These are phyloP conservation scores for Clitopilus passeckerianus DNA, from an alignment of 768 basidiomycete species.

Conservation along the genomic window DNA sequence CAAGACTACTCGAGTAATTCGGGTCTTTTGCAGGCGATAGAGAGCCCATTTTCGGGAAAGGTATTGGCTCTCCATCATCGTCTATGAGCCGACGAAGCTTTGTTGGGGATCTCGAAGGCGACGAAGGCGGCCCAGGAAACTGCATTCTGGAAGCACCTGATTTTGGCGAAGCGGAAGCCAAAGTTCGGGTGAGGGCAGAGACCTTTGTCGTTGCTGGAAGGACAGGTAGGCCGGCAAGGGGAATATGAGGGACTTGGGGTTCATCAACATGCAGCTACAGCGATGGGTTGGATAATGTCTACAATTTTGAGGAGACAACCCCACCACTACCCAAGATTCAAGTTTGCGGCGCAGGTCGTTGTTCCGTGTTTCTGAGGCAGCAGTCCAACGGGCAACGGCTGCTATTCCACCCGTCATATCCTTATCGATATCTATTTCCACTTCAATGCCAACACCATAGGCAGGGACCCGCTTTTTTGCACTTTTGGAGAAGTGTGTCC, in stretches of 20 bases:
- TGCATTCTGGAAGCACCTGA: constrained; percentile 38
- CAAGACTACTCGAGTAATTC: constrained; percentile 33
- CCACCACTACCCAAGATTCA: constrained; percentile 58
- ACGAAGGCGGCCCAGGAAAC: constrained; percentile 32
- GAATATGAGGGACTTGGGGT: constrained; percentile 48
- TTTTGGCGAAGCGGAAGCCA: constrained; percentile 75
- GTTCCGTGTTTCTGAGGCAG: constrained; percentile 58
- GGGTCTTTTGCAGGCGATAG: constrained; percentile 24
- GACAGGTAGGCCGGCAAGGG: constrained; percentile 60
- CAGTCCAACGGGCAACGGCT: constrained; percentile 85
- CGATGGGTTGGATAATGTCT: constrained; percentile 2
- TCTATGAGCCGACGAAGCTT: constrained; percentile 21
- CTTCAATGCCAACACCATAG: constrained; percentile 85
- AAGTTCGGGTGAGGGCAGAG: constrained; percentile 63
- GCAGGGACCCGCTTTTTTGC: constrained; percentile 67
- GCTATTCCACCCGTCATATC: constrained; percentile 82
- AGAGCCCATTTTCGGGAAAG: not conserved
- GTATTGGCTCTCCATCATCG: not conserved
- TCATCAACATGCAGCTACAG: constrained; percentile 46
- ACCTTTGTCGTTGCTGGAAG: constrained; percentile 48
- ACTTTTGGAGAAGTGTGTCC: constrained; percentile 66
- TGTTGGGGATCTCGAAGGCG: constrained; percentile 29
- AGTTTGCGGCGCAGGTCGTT: constrained; percentile 56
- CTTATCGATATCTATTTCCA: constrained; percentile 81
- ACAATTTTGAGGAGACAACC: constrained; percentile 9